A percentile compares a stretch with the other conserved stretches of the same genome.
phyloP scores from a whole-genome alignment of 345 rosid genomes.

The Physaria fendleri region DNA sequence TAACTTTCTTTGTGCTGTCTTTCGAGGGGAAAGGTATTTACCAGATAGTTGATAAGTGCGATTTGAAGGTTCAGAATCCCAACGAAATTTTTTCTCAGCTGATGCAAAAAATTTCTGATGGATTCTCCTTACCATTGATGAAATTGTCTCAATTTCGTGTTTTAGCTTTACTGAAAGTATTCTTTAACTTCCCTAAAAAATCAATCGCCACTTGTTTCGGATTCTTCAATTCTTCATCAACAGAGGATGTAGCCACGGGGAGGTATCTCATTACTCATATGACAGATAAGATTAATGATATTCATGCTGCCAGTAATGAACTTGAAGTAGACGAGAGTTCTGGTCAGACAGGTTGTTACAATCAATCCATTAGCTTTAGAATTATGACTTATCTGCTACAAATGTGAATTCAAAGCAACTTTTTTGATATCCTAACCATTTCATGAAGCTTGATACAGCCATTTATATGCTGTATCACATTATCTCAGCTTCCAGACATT shows the following conservation, averaged over 20 bases:
- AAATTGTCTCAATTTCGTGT: conserved; percentile 59
- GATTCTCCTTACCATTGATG: conserved; percentile 40
- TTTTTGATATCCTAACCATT: neutral
- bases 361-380: neutral
- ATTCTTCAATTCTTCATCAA: conserved; percentile 43
- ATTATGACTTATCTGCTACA: neutral
- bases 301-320: conserved; percentile 31
- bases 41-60: conserved; percentile 51
- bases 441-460: neutral
- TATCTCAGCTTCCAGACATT: neutral
- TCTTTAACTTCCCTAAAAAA: conserved; percentile 60
- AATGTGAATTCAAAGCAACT: neutral
- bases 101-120: conserved; percentile 53
- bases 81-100: conserved; percentile 46
- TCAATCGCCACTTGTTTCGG: conserved; percentile 73
- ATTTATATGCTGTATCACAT: neutral
- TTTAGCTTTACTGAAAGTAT: conserved; percentile 52
- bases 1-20: conserved; percentile 58
- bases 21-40: conserved; percentile 46
- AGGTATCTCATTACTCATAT: conserved; percentile 56
- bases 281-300: conserved; percentile 39
- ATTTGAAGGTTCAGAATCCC: conserved; percentile 46
- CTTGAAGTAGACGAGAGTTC: conserved; percentile 35
- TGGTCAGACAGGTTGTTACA: neutral
- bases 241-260: conserved; percentile 53